phyloP scores from a whole-genome alignment of 257 asterid species.

The Thymus quinquecostatus region DNA sequence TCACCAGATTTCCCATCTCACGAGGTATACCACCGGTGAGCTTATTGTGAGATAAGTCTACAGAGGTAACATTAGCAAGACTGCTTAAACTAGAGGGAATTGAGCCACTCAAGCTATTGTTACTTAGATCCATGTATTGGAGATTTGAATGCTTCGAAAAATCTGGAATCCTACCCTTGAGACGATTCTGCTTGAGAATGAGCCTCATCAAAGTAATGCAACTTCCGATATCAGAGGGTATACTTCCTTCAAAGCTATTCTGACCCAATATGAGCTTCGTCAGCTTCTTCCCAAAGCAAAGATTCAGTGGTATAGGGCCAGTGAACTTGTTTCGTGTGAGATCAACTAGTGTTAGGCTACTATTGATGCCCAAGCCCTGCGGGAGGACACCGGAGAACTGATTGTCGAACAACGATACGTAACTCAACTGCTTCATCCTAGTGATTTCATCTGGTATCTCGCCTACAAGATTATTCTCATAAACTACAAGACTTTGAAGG shows the following conservation, averaged over 20 bases:
- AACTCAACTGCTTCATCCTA: conserved; percentile 57
- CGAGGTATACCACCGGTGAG: conserved; percentile 60
- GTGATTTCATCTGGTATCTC: conserved; percentile 68
- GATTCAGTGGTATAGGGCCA: conserved; percentile 74
- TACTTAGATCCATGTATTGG: conserved; percentile 58
- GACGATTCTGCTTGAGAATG: conserved; percentile 67
- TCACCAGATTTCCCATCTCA: conserved; percentile 57
- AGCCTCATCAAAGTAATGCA: conserved; percentile 67
- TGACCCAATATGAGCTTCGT: conserved; percentile 58
- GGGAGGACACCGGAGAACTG: conserved; percentile 73
- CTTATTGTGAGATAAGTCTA: conserved; percentile 64
- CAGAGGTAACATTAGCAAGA: conserved; percentile 45
- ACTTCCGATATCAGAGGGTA: conserved; percentile 64
- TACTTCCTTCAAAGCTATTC: conserved; percentile 61
- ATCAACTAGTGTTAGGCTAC: conserved; percentile 59
- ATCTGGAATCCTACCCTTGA: conserved; percentile 64
- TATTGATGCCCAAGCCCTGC: conserved; percentile 73
- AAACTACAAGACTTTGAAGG: conserved; percentile 56
- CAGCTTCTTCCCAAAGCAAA: conserved; percentile 71
- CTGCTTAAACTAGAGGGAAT: conserved; percentile 61
- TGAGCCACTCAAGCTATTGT: conserved; percentile 55
- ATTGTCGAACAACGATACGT: conserved; percentile 59
- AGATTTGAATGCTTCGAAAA: conserved; percentile 52
- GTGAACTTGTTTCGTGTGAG: conserved; percentile 64
- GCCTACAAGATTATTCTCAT: conserved; percentile 70